Percentiles rank a stretch among this genome's conserved stretches.
Evolutionary conservation across 2,329 filamentous ascomycete genomes (phyloP).

Genomic region (Beauveria sp.): DNA sequence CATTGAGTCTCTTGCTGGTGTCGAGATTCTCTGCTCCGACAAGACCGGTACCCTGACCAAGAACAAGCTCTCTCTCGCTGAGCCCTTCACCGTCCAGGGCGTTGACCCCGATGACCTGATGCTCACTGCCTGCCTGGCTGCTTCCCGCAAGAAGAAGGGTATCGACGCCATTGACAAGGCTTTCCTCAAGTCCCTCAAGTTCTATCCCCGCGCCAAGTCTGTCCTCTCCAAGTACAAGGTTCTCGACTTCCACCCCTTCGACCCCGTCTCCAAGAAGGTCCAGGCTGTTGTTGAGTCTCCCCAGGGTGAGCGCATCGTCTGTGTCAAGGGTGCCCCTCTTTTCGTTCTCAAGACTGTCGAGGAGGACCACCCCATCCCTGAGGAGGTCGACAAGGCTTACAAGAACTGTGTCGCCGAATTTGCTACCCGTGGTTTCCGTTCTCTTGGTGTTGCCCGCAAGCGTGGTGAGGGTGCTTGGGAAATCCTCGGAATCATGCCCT

Average conservation of each 20-base stretch:
- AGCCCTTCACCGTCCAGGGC: conserved; percentile 75
- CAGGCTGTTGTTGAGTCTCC: conserved; percentile 76
- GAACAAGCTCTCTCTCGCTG: conserved; percentile 84
- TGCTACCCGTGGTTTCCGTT: conserved; percentile 87
- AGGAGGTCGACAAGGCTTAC: conserved; percentile 72
- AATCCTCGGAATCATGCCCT: conserved; percentile 92
- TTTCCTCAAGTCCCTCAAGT: conserved; percentile 78
- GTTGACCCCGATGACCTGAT: conserved; percentile 84
- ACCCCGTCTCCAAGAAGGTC: conserved; percentile 91
- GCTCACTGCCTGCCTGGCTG: conserved; percentile 83
- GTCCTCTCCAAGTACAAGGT: conserved; percentile 79
- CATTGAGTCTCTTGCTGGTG: conserved; percentile 86
- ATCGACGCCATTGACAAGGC: conserved; percentile 94
- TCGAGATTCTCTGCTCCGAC: conserved; percentile 90
- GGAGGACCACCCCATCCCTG: conserved; percentile 72
- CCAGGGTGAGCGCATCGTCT: conserved; percentile 75
- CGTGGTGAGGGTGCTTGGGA: conserved; percentile 76
- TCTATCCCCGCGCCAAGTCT: conserved; percentile 74
- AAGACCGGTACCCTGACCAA: conserved; percentile 91
- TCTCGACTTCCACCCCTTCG: conserved; percentile 79
- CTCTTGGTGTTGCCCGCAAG: conserved; percentile 88
- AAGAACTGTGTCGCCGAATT: conserved; percentile 92
- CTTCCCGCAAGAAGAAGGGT: conserved; percentile 91
- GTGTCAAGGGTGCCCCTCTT: conserved; percentile 85
- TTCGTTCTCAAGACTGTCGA: conserved; percentile 83